Conservation (phyloP, 2,329 filamentous ascomycete species). For the Bipolaris bicolor region DNA sequence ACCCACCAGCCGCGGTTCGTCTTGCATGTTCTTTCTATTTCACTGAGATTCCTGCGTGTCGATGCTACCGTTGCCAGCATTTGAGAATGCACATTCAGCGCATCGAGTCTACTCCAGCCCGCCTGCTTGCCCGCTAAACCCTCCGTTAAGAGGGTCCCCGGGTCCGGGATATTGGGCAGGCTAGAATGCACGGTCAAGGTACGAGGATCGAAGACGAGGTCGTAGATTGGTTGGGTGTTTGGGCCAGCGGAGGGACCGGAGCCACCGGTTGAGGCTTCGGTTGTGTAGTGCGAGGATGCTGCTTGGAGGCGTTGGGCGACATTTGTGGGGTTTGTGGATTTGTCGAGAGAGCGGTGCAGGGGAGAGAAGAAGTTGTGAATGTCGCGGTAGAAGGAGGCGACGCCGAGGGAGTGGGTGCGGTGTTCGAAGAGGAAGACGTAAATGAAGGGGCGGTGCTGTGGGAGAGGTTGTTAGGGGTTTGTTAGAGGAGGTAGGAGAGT, state of each 20-base stretch:
- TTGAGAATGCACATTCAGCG: conserved; percentile 66
- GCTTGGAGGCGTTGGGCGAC: conserved; percentile 53
- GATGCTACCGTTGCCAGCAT: conserved; percentile 63
- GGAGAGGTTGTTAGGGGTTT: not conserved
- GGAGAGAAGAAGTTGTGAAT: conserved; percentile 60
- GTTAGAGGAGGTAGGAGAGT: no score
- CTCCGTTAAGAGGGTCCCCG: conserved; percentile 52
- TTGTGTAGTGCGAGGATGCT: conserved; percentile 45
- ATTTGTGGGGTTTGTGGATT: conserved; percentile 50
- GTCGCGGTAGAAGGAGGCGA: conserved; percentile 55
- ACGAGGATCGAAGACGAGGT: conserved; percentile 65
- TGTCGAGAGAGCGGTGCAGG: conserved; percentile 54
- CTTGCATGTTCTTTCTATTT: conserved; percentile 67
- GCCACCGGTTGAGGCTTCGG: conserved; percentile 40
- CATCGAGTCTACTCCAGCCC: conserved; percentile 62
- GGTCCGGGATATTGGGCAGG: conserved; percentile 68
- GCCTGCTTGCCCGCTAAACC: conserved; percentile 32
- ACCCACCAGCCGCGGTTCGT: conserved; percentile 71
- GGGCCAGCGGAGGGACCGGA: conserved; percentile 38
- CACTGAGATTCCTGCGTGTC: conserved; percentile 52
- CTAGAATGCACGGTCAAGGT: conserved; percentile 65
- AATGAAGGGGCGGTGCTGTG: conserved; percentile 73
- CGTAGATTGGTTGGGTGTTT: conserved; percentile 58
- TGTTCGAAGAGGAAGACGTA: conserved; percentile 75
- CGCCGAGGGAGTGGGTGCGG: conserved; percentile 61